These are phyloP conservation scores for Candida pseudofarinosa DNA, from an alignment of 805 yeast genomes.

Conservation along the genomic window DNA sequence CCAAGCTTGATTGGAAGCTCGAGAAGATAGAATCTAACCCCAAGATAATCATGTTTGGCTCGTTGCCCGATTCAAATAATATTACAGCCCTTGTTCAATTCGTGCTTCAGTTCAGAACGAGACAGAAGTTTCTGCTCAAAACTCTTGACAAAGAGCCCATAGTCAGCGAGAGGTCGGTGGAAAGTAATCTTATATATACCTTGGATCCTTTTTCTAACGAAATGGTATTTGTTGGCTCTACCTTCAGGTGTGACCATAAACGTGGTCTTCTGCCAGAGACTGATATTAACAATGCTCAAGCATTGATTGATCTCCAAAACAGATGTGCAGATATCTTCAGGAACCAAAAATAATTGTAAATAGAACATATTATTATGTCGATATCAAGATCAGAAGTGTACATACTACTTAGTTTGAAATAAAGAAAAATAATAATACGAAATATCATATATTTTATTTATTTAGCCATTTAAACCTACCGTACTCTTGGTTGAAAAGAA, in stretches of 20 bases:
- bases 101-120: conserved; percentile 34
- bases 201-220: conserved; percentile 37
- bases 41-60: conserved; percentile 65
- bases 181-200: conserved; percentile 36
- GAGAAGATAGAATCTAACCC: conserved; percentile 68
- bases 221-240: conserved; percentile 35
- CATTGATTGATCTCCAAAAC: conserved; percentile 26
- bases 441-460: neutral
- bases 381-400: neutral
- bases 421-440: neutral
- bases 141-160: conserved; percentile 14
- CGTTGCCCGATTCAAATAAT: conserved; percentile 48
- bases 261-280: conserved; percentile 37
- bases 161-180: conserved; percentile 24
- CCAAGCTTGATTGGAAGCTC: conserved; percentile 72
- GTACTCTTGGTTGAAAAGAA: too few species aligned
- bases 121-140: conserved; percentile 31
- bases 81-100: conserved; percentile 36
- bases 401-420: neutral
- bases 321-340: conserved; percentile 39
- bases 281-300: conserved; percentile 13
- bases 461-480: neutral
- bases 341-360: conserved; percentile 9
- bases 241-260: conserved; percentile 34
- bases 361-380: neutral